Conservation (phyloP, 2,329 filamentous ascomycete species). For the Colletotrichum abscissum region DNA sequence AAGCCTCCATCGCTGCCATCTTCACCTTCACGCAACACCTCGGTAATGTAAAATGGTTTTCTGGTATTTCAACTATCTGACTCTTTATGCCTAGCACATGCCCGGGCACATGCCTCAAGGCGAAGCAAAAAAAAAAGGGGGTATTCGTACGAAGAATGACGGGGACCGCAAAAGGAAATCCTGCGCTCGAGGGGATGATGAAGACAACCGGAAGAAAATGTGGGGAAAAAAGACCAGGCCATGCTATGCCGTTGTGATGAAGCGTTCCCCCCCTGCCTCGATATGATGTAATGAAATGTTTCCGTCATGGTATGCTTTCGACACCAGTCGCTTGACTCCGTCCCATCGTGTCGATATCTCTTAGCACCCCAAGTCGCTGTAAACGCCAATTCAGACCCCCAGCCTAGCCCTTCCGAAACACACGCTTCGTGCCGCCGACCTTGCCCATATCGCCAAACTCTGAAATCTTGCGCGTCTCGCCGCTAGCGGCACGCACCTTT, state of each 20-base stretch:
- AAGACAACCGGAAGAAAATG: background rate
- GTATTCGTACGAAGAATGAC: conserved; percentile 23
- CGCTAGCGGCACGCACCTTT: conserved; percentile 78
- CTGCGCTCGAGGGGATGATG: background rate
- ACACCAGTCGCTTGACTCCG: conserved; percentile 7
- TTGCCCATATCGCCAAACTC: conserved; percentile 77
- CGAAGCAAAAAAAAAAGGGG: background rate
- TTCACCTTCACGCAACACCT: background rate
- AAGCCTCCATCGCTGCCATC: background rate
- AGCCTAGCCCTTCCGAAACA: conserved; percentile 65
- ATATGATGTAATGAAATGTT: conserved; percentile 21
- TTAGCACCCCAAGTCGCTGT: background rate
- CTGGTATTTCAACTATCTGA: conserved; percentile 6
- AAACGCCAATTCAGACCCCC: background rate
- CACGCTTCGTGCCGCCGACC: conserved; percentile 77
- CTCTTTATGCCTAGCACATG: background rate
- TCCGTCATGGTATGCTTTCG: conserved; percentile 16
- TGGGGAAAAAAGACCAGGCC: background rate
- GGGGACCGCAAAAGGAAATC: background rate
- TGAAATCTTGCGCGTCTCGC: conserved; percentile 56
- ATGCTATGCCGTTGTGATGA: conserved; percentile 2
- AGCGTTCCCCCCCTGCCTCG: background rate
- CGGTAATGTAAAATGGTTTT: background rate
- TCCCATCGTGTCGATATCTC: conserved; percentile 1
- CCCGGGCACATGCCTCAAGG: background rate